Evolutionary conservation across 106 monocot genomes (phyloP).

Genomic region (Dendrobium huoshanense): DNA sequence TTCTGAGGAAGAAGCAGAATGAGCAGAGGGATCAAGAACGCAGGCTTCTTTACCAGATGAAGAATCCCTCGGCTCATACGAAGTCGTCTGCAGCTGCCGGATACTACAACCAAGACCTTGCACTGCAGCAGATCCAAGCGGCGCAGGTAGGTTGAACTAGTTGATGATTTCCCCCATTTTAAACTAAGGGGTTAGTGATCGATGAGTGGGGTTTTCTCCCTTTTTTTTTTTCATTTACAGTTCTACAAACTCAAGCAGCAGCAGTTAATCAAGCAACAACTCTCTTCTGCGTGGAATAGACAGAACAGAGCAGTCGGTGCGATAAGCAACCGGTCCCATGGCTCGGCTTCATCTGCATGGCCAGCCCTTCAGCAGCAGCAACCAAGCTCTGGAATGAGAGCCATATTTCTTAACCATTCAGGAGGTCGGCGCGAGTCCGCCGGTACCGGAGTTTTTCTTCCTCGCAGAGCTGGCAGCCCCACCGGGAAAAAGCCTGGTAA

Average conservation of each 20-base stretch:
- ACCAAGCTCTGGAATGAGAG: slow-evolving; percentile 39
- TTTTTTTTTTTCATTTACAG: slow-evolving; percentile 20
- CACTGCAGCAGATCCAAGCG: slow-evolving; percentile 36
- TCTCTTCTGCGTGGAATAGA: slow-evolving; percentile 16
- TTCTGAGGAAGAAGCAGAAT: slow-evolving; percentile 22
- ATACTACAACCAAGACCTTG: not conserved
- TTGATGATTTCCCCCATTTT: not conserved
- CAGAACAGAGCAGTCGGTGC: not conserved
- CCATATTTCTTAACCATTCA: slow-evolving; percentile 35
- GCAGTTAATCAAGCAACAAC: slow-evolving; percentile 43
- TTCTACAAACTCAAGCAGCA: slow-evolving; percentile 44
- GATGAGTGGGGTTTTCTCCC: not conserved
- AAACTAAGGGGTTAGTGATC: not conserved
- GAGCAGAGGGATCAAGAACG: slow-evolving; percentile 8
- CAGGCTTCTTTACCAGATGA: not conserved
- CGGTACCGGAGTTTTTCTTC: slow-evolving; percentile 81
- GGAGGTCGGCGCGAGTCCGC: slow-evolving; percentile 28
- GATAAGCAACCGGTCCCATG: not conserved
- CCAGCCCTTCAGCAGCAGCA: slow-evolving; percentile 13
- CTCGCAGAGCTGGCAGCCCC: slow-evolving; percentile 25
- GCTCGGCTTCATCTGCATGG: slow-evolving; percentile 13
- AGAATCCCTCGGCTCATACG: not conserved
- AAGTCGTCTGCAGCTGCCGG: not conserved
- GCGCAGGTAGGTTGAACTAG: slow-evolving; percentile 25
- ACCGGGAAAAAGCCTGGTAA: slow-evolving; percentile 44